Evolutionary conservation across 768 basidiomycete species (phyloP).

Genomic region (Lenzites betulinus): DNA sequence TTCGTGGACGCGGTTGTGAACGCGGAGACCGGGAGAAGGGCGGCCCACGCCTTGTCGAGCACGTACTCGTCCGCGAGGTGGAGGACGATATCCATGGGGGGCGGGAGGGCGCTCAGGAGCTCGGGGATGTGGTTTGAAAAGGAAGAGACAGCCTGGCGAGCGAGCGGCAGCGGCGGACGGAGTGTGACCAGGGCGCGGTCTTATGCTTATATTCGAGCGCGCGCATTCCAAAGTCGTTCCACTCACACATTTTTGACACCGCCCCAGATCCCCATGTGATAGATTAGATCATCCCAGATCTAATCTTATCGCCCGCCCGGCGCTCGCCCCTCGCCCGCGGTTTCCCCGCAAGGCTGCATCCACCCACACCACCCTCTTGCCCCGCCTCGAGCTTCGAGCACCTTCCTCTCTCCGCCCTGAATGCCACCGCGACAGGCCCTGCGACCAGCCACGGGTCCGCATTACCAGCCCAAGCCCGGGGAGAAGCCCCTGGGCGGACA

Average conservation of each 20-base stretch:
- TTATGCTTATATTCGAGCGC: conserved; percentile 19
- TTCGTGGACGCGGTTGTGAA: conserved; percentile 26
- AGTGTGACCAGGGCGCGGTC: neutral
- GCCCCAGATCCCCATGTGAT: neutral
- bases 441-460: neutral
- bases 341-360: conserved; percentile 5
- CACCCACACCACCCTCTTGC: neutral
- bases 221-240: conserved; percentile 21
- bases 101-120: neutral
- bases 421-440: neutral
- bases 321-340: conserved; percentile 5
- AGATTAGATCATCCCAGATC: conserved; percentile 12
- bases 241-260: conserved; percentile 17
- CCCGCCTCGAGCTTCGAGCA: neutral
- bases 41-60: conserved; percentile 81
- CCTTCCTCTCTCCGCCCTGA: neutral
- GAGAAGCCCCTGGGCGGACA: neutral
- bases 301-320: conserved; percentile 20
- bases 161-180: neutral
- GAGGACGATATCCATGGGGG: conserved; percentile 83
- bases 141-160: neutral
- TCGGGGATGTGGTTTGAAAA: neutral
- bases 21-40: conserved; percentile 58
- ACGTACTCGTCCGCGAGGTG: conserved; percentile 65
- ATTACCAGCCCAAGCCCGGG: neutral